phyloP scores from a whole-genome alignment of 768 basidiomycete genomes.

The Cyathus striatus region DNA sequence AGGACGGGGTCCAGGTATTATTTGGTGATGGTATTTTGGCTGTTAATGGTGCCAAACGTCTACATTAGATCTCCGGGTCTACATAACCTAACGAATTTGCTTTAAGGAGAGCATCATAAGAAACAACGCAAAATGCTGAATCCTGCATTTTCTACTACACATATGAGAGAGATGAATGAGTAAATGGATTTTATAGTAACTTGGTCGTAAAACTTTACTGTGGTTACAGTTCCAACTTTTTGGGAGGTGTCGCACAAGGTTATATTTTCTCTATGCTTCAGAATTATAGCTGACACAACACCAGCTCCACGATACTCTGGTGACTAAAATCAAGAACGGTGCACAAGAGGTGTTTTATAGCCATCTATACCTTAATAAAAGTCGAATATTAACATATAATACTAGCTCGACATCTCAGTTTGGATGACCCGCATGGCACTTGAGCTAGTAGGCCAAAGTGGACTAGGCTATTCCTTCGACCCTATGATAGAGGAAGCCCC shows the following conservation, averaged over 20 bases:
- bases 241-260: constrained; percentile 24
- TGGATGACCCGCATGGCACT: constrained; percentile 41
- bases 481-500: constrained; percentile 22
- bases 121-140: constrained; percentile 40
- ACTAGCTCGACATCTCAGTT: constrained; percentile 25
- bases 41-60: constrained; percentile 8
- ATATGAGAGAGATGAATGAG: constrained; percentile 26
- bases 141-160: constrained; percentile 35
- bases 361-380: neutral
- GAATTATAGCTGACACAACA: neutral
- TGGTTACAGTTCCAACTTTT: constrained; percentile 26
- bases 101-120: constrained; percentile 35
- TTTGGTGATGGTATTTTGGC: constrained; percentile 19
- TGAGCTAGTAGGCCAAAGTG: constrained; percentile 44
- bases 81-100: neutral
- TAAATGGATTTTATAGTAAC: neutral
- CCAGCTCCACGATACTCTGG: constrained; percentile 22
- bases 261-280: neutral
- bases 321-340: constrained; percentile 20
- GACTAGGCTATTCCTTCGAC: constrained; percentile 41
- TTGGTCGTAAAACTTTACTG: neutral
- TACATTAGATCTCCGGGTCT: neutral
- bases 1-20: constrained; percentile 4
- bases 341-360: constrained; percentile 25
- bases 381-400: neutral